Evolutionary conservation across 1,284 basidiomycete genomes (phyloP), one percentile per base, ranked within the genome.

Genomic region (Ustilago lituana): DNA sequence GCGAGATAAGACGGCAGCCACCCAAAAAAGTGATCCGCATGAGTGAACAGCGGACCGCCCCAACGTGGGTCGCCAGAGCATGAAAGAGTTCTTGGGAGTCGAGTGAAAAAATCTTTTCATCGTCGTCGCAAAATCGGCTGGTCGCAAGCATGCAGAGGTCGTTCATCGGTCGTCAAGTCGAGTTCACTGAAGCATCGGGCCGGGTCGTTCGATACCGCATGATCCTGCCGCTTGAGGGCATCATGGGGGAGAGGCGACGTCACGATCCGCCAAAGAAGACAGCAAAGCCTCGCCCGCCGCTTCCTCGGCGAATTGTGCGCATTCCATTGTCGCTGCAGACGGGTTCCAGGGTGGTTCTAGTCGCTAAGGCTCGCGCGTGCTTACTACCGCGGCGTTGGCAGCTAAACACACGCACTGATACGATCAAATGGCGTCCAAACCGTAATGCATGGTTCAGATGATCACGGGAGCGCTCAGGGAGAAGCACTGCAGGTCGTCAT

Each of bases 151-250:
- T n/a, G n/a, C n/a, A n/a, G n/a, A n/a, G 52, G 44, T 55, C 53
- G 56, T 29, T 59, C 57, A 51, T 40, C 46, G 46, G 15, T 48
- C 35, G 44, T 46, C 12, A 14, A 15, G 27, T 23, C 14, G 31
- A 37, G 26, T 36, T 39, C 33, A 40, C 32, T 20, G 54, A 22
- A 43, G 23, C 22, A 24, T 20, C 27, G 7, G 12, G 27, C 6
- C 27, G 7, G 12, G 31, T 33, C 48, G 47, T 23, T 52, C 45
- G 52, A 29, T 29, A 12, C 27, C 12, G 27, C n/a, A n/a, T n/a
- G n/a, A n/a, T n/a, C n/a, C n/a, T 23, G 65, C 65, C 65, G 65
- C 65, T 68, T 68, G 59, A 51, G 65, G 59, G 65, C 64, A 35
- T 56, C 48, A 55, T 32, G 32, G 32, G 41, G 57, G 45, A 50